These are phyloP conservation scores for Talaromyces atroroseus DNA, from an alignment of 2,329 filamentous ascomycete species.

Conservation along the genomic window DNA sequence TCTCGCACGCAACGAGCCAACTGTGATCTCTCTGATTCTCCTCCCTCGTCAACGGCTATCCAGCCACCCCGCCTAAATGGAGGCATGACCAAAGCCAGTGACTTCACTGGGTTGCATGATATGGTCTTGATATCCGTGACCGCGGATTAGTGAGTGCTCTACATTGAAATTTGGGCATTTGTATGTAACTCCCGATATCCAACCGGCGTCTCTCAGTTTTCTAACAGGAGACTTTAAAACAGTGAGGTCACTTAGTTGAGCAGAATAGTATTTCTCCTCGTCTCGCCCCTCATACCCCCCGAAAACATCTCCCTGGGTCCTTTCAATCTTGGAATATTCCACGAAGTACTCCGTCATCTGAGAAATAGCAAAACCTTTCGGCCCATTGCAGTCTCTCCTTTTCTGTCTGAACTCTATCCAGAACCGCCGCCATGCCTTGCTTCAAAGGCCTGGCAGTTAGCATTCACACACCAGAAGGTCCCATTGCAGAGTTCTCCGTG, in stretches of 20 bases:
- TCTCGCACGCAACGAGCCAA: background rate
- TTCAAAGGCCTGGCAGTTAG: slow-evolving; percentile 98
- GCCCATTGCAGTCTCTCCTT: background rate
- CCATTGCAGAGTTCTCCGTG: slow-evolving; percentile 86
- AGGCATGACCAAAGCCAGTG: slow-evolving; percentile 15
- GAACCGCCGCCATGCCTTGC: slow-evolving; percentile 67
- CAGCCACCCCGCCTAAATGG: slow-evolving; percentile 15
- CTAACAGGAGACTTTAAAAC: background rate
- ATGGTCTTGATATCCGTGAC: slow-evolving; percentile 2
- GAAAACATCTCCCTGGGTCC: no score
- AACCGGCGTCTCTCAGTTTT: background rate
- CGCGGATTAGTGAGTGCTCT: background rate
- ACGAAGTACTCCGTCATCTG: background rate
- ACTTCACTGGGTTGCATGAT: slow-evolving; percentile 13
- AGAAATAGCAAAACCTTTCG: background rate
- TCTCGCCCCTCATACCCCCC: background rate
- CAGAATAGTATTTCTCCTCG: background rate
- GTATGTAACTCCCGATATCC: background rate
- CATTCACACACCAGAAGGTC: slow-evolving; percentile 76
- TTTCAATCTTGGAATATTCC: background rate
- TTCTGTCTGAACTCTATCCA: background rate
- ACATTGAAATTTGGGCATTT: background rate
- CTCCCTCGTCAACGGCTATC: slow-evolving; percentile 9
- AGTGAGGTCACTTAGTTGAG: background rate
- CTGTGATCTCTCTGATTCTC: background rate